Evolutionary conservation across 441 rosid genomes (phyloP).

Genomic region (Bruguiera hainesii): DNA sequence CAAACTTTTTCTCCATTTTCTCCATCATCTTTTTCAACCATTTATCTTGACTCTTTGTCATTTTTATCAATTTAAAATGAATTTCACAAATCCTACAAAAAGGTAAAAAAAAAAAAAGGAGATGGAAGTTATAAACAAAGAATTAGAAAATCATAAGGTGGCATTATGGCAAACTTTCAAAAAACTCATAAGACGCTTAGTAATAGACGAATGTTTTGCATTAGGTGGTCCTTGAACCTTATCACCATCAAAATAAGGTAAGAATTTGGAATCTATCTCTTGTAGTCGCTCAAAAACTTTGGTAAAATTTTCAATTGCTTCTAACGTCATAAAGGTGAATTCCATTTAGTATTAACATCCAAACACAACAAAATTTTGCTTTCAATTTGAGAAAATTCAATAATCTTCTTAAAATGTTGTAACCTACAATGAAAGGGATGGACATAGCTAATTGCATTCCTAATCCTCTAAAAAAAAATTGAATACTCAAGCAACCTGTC

Average conservation of each 20-base stretch:
- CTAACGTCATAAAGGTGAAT: conserved; percentile 11
- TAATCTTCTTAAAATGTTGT: background rate
- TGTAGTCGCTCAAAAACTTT: background rate
- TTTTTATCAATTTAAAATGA: background rate
- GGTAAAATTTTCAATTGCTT: conserved; percentile 2
- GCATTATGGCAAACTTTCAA: conserved; percentile 10
- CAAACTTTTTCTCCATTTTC: too few species aligned
- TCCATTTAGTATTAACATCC: conserved; percentile 13
- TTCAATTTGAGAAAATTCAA: background rate
- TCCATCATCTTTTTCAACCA: too few species aligned
- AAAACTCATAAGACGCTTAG: background rate
- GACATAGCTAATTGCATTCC: conserved; percentile 1
- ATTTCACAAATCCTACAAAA: conserved; percentile 2
- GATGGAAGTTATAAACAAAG: conserved; percentile 12
- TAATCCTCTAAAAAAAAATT: background rate
- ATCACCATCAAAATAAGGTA: background rate
- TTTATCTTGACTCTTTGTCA: too few species aligned
- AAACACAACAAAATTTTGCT: background rate
- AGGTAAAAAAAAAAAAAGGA: conserved; percentile 2
- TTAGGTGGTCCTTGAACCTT: background rate
- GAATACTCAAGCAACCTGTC: conserved; percentile 1
- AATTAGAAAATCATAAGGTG: background rate
- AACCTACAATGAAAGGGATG: background rate
- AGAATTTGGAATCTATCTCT: too few species aligned
- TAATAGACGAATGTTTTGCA: background rate